Base-by-base conservation (phyloP, 495 filamentous ascomycete species). In the Xylaria cubensis region DNA sequence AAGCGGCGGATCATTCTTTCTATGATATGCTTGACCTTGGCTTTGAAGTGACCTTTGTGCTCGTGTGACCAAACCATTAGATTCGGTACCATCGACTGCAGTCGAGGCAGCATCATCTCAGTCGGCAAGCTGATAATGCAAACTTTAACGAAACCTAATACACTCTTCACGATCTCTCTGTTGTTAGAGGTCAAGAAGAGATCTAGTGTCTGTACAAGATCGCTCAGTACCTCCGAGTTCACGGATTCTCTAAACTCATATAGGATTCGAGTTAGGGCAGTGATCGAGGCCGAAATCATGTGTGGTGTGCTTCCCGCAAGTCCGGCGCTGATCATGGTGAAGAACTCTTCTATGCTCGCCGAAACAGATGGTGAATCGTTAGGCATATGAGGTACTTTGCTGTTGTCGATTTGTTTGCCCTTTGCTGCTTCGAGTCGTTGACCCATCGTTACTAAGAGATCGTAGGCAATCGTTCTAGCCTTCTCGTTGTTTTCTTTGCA, bases 401-500 rank as follows among this genome's bases (percentile, higher is more conserved):
- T 91, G 79, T 95, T 96, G 67, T 93, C 85, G 70, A 99, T 93
- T 51, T 85, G 84, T 34, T 92, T 91, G 15, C 95, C 97, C 15
- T 86, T 75, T 12, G 88, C 78, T 29, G 87, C 85, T 9, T 79
- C 86, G 82, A 98, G 94, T 74, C 89, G 91, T 76, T 93, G 88
- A 29, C 93, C 94, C 89, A 99, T 94, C 56, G 91, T 86, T 24
- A 99, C 92, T 41, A 99, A 88, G 17, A 99, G 85, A 56, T 97
- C 94, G 76, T 98, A 99, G 0, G 96, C 95, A 1, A 90, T 88
- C 26, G 91, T 93, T 53, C 96, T 87, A 0, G 96, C 94, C 78
- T 93, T 94, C 80, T 99, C 95, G 81, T 98, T 98, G 77, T 95
- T 91, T 82, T 98, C 97, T 83, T 99, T 99, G 82, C 93, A 92